Evolutionary conservation across 1,139 yeast species (phyloP).

Genomic region (Kurtzmaniella quercitrusa): DNA sequence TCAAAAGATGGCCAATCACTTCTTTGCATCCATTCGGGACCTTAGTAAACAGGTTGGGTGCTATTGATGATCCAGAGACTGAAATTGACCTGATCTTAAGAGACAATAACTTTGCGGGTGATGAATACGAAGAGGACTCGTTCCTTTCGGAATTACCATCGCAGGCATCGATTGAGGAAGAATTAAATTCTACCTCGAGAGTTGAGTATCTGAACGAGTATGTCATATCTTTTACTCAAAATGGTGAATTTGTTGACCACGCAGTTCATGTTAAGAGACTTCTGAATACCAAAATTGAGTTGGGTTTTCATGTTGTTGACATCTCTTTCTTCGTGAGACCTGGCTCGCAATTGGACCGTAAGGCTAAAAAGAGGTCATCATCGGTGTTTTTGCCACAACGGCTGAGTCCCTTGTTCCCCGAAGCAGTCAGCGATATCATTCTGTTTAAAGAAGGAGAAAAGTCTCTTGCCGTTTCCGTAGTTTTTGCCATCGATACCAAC

Average conservation of each 20-base stretch:
- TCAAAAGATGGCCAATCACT: constrained; percentile 98
- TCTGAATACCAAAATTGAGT: constrained; percentile 57
- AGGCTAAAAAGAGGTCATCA: constrained; percentile 86
- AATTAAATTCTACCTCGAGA: constrained; percentile 38
- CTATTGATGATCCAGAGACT: constrained; percentile 69
- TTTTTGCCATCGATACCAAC: constrained; percentile 74
- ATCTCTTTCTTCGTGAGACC: constrained; percentile 65
- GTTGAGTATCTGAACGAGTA: constrained; percentile 59
- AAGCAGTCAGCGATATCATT: constrained; percentile 52
- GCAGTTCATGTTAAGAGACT: constrained; percentile 72
- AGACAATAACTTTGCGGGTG: constrained; percentile 88
- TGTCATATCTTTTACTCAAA: constrained; percentile 63
- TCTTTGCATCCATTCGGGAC: constrained; percentile 98
- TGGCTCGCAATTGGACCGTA: constrained; percentile 78
- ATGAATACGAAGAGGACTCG: constrained; percentile 59
- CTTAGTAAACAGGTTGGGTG: constrained; percentile 80
- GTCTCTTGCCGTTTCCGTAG: constrained; percentile 72
- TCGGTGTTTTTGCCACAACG: constrained; percentile 90
- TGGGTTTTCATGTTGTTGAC: constrained; percentile 81
- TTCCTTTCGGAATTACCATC: constrained; percentile 33
- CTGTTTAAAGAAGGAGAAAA: constrained; percentile 61
- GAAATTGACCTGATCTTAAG: constrained; percentile 88
- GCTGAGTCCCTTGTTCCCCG: constrained; percentile 65
- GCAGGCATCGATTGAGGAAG: constrained; percentile 21
- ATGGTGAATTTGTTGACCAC: constrained; percentile 62